Conservation (phyloP, 2,329 filamentous ascomycete genomes). For the Exophiala phaeomuriformis region DNA sequence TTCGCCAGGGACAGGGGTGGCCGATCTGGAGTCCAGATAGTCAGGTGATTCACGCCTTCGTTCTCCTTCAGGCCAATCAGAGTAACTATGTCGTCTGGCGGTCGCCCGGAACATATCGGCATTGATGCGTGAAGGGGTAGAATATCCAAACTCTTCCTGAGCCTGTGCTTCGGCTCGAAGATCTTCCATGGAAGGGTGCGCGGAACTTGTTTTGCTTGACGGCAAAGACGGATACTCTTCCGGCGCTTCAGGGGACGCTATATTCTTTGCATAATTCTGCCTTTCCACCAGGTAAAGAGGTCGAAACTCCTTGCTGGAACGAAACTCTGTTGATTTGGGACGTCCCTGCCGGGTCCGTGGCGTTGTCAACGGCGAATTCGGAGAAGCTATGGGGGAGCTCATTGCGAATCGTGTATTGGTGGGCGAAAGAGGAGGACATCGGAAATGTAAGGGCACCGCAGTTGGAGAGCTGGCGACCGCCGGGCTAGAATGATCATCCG, state of each 20-base stretch:
- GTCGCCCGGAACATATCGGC: conserved; percentile 22
- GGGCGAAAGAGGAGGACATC: conserved; percentile 40
- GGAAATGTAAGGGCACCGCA: conserved; percentile 47
- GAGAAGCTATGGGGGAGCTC: conserved; percentile 29
- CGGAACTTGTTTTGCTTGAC: conserved; percentile 45
- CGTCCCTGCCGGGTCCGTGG: conserved; percentile 39
- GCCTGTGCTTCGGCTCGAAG: conserved; percentile 33
- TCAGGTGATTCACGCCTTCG: conserved; percentile 34
- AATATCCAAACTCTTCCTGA: conserved; percentile 24
- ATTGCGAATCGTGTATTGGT: conserved; percentile 35
- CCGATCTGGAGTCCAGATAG: conserved; percentile 55
- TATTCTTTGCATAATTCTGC: conserved; percentile 39
- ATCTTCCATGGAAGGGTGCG: conserved; percentile 41
- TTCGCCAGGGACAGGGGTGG: conserved; percentile 58
- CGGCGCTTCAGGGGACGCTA: conserved; percentile 32
- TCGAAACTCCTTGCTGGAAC: conserved; percentile 58
- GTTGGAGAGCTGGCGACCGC: conserved; percentile 42
- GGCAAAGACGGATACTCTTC: conserved; percentile 46
- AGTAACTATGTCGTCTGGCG: conserved; percentile 28
- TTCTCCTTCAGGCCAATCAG: conserved; percentile 18
- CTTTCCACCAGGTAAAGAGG: conserved; percentile 76
- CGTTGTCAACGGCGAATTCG: conserved; percentile 38
- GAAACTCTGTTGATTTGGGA: conserved; percentile 47
- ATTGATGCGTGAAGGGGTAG: conserved; percentile 15
- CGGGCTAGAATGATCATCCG: conserved; percentile 22